A percentile compares a stretch with the other conserved stretches of the same genome.
Conservation (phyloP, 345 rosid species). For the Populus alba region DNA sequence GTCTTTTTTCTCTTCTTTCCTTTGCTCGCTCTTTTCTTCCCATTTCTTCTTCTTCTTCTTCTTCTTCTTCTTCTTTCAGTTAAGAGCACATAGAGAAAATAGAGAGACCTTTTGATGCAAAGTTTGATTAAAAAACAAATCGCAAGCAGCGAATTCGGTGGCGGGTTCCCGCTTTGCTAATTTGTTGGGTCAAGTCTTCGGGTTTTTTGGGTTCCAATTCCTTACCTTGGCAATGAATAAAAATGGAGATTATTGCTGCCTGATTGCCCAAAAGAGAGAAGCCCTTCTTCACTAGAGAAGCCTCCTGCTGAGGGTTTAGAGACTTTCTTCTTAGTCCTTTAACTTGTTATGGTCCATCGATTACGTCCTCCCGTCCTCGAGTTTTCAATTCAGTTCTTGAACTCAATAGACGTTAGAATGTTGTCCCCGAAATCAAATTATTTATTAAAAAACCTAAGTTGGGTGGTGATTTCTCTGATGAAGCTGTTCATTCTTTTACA, state of each 20-base stretch:
- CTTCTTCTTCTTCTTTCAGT: background rate
- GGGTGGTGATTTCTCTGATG: too few relatives aligned
- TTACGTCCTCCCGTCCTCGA: background rate
- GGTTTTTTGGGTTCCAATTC: background rate
- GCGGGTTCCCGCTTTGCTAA: background rate
- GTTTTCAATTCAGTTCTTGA: background rate
- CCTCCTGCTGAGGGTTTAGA: background rate
- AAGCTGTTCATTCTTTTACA: too few relatives aligned
- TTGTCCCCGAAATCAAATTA: too few relatives aligned
- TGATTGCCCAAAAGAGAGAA: background rate
- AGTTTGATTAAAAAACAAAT: background rate
- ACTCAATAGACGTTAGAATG: too few relatives aligned
- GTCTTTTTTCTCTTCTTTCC: constrained; percentile 76
- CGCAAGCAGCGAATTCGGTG: background rate
- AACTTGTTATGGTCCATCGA: background rate
- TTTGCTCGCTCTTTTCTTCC: constrained; percentile 57
- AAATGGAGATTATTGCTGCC: background rate
- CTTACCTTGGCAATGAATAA: background rate
- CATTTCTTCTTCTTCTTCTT: constrained; percentile 30
- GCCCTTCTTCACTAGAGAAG: background rate
- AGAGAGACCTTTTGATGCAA: background rate
- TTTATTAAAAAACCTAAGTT: too few relatives aligned
- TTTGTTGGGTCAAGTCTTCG: background rate
- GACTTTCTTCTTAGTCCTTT: background rate
- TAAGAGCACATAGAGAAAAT: background rate